Evolutionary conservation across 768 basidiomycete genomes (phyloP).

Genomic region (Trichaptum fuscoviolaceum): DNA sequence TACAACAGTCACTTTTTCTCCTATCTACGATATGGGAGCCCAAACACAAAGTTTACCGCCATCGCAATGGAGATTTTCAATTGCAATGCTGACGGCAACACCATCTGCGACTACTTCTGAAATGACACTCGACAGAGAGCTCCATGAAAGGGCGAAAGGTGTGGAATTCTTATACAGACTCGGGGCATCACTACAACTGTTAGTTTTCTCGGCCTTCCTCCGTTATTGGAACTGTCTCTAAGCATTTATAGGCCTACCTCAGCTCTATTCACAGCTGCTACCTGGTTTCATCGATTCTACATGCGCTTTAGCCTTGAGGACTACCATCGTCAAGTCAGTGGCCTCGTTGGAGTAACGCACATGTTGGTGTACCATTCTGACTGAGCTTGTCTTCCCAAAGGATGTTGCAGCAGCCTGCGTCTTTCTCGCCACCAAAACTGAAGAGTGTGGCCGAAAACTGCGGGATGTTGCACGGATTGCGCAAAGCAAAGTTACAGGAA

Average conservation of each 20-base stretch:
- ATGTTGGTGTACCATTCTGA: constrained; percentile 8
- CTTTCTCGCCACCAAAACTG: constrained; percentile 88
- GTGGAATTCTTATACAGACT: constrained; percentile 83
- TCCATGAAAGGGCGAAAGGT: constrained; percentile 75
- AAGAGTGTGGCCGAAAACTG: constrained; percentile 82
- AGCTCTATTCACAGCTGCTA: constrained; percentile 81
- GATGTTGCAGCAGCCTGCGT: constrained; percentile 83
- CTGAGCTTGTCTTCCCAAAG: constrained; percentile 31
- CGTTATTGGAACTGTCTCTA: constrained; percentile 14
- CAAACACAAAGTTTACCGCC: background rate
- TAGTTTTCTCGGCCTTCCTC: constrained; percentile 28
- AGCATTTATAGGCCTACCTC: constrained; percentile 58
- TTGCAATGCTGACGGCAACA: constrained; percentile 50
- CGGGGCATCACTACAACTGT: constrained; percentile 74
- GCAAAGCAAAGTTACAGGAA: constrained; percentile 58
- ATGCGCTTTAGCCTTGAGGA: constrained; percentile 84
- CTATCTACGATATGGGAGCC: background rate
- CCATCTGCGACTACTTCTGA: constrained; percentile 49
- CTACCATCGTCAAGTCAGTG: constrained; percentile 65
- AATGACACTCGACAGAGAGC: constrained; percentile 52
- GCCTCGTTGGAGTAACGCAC: constrained; percentile 7
- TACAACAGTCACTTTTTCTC: background rate
- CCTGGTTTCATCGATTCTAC: constrained; percentile 89
- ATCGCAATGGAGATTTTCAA: constrained; percentile 70
- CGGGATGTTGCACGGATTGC: constrained; percentile 78